Evolutionary conservation across 225 moss, liverwort and hornwort species (phyloP), one percentile per base, ranked within the genome.

Genomic region (Asterella californica): DNA sequence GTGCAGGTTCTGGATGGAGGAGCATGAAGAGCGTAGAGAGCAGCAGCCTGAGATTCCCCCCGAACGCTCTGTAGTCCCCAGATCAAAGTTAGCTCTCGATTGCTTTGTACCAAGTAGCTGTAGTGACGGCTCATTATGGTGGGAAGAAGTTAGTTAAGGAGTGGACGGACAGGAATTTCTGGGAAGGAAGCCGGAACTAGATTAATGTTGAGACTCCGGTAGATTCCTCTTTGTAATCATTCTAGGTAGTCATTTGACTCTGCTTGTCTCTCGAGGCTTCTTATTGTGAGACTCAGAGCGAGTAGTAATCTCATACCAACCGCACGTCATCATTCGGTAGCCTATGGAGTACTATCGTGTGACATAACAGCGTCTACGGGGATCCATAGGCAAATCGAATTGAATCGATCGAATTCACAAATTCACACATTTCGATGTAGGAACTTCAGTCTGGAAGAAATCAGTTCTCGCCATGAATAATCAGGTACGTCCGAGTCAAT

Each of bases 401-500:
- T 27, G 11, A 25, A 27, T 59, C 59, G 59, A 61, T 61, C n/a
- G n/a, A 27, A 21, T 61, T 61, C 61, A 61, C n/a, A 61, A 25
- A 2, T 19, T 21, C 24, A 21, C 19, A 6, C 18, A 2, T 6
- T 61, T 27, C n/a, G n/a, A 11, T 61, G 3, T 27, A 18, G 5
- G n/a, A 61, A 61, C 61, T 61, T 61, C 61, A n/a, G 27, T 61
- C 19, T 5, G 12, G 27, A 67, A 12, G 19, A 5, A 11, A 27
- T 33, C 9, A 29, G 14, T 67, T 67, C 34, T 67, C 34, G 29
- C 46, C 9, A 72, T 72, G 74, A 74, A 74, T 22, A 74, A 74
- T 74, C 74, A 53, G 74, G 74, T 74, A 52, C 36, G 25, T 48
- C 33, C 9, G 32, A 33, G 15, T 46, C 29, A 21, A 42, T 33